Evolutionary conservation across 1,139 yeast genomes (phyloP), one percentile per base, ranked within the genome.

Genomic region (Hansenula sp.): DNA sequence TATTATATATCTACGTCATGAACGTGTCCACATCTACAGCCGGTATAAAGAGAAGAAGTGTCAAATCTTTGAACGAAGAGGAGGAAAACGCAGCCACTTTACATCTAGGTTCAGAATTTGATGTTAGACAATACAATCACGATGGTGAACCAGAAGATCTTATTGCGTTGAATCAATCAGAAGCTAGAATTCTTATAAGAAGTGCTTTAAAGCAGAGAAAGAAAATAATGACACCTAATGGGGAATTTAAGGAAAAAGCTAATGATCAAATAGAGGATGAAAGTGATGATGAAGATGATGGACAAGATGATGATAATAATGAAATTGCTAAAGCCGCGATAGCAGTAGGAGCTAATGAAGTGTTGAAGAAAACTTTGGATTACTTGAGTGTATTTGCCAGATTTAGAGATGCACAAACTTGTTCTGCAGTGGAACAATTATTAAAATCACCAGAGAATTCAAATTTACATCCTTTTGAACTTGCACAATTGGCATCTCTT

Each of bases 71-170:
- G 42, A 82, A 83, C 34, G 90, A 84, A 39, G 80, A 75, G 48
- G 97, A 90, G 56, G 97, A 92, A 59, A 94, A 92, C 57, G 92
- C 97, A 1, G 81, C 96, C 0, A 75, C 77, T 40, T 71, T 92
- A 53, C 85, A 85, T 57, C 73, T 92, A 41, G 98, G 98, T 6
- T 92, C 95, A 22, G 97, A 92, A 66, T 92, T 92, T 59, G 94
- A 83, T 55, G 65, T 83, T 43, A 75, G 76, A 36, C 97, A 89
- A 61, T 68, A 83, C 38, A 83, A 88, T 45, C 92, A 89, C 63
- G 78, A 77, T 40, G 96, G 96, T 21, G 78, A 80, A 44, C 78
- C 76, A 43, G 84, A 81, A 45, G 87, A 82, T 51, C 70, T 92
- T 45, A 84, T 87, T 50, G 88, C 97, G 2, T 70, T 92, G 49